Conservation (phyloP, 306 rosid species). For the Prunus dulcis region DNA sequence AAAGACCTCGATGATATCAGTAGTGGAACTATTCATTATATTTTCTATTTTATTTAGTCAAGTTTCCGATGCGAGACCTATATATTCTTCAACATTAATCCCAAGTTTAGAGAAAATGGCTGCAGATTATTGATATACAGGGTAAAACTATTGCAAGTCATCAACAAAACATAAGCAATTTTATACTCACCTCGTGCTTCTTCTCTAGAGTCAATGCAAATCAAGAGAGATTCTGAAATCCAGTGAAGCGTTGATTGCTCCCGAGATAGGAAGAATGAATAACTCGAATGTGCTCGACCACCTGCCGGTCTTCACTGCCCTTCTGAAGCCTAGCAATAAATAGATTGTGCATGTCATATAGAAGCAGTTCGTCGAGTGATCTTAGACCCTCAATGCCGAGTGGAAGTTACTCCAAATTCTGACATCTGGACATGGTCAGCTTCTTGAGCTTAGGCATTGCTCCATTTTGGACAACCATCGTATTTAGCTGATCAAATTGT, state of each 20-base stretch:
- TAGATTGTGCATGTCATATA: slow-evolving; percentile 1
- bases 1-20: too few relatives aligned
- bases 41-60: too few relatives aligned
- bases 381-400: not conserved
- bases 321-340: not conserved
- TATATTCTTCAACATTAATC: too few relatives aligned
- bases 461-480: not conserved
- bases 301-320: not conserved
- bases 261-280: not conserved
- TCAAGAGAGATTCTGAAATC: slow-evolving; percentile 5
- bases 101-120: too few relatives aligned
- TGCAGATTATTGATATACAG: not conserved
- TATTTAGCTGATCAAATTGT: slow-evolving; percentile 6
- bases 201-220: not conserved
- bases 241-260: not conserved
- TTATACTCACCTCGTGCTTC: not conserved
- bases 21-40: too few relatives aligned
- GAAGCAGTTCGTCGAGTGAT: not conserved
- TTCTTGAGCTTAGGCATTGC: slow-evolving; percentile 19
- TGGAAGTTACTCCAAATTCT: slow-evolving; percentile 1
- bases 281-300: not conserved
- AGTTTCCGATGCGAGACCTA: too few relatives aligned
- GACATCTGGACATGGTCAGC: slow-evolving; percentile 10
- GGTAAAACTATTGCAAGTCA: not conserved
- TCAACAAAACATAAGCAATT: not conserved